Conservation (phyloP, 192 early-diverging fungal genomes). For the Rhizophagus prolifer region DNA sequence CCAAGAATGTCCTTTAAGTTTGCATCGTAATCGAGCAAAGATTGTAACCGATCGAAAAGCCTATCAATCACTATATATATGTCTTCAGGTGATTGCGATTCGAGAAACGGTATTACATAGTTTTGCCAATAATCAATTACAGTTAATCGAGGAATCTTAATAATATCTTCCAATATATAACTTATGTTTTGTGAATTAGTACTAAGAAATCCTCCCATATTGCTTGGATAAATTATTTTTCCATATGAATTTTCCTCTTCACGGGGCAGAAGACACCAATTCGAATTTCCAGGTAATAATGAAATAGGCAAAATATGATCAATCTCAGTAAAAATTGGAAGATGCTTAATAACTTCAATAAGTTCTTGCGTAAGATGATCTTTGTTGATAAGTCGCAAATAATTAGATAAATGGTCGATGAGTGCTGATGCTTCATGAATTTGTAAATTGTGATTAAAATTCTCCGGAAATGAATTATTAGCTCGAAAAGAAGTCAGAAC, state of each 20-base stretch:
- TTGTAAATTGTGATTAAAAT: neutral
- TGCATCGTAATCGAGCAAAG: neutral
- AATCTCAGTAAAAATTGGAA: constrained; percentile 13
- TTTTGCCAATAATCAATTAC: neutral
- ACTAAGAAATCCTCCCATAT: neutral
- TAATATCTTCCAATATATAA: constrained; percentile 10
- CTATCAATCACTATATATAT: neutral
- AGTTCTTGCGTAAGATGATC: too few relatives aligned
- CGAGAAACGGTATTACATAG: neutral
- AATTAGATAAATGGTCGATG: neutral
- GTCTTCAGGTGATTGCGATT: neutral
- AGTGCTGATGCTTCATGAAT: neutral
- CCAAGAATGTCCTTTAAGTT: neutral
- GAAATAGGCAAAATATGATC: neutral
- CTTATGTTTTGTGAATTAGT: neutral
- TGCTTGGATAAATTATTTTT: neutral
- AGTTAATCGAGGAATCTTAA: neutral
- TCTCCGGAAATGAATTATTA: neutral
- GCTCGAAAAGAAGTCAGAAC: neutral
- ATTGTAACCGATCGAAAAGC: neutral
- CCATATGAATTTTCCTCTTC: constrained; percentile 2
- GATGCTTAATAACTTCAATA: neutral
- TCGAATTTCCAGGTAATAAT: neutral
- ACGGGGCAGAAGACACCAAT: neutral
- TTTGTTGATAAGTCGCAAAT: neutral